These are phyloP conservation scores for Chaetoceros muelleri DNA, from an alignment of 108 stramenopile species.

Conservation along the genomic window DNA sequence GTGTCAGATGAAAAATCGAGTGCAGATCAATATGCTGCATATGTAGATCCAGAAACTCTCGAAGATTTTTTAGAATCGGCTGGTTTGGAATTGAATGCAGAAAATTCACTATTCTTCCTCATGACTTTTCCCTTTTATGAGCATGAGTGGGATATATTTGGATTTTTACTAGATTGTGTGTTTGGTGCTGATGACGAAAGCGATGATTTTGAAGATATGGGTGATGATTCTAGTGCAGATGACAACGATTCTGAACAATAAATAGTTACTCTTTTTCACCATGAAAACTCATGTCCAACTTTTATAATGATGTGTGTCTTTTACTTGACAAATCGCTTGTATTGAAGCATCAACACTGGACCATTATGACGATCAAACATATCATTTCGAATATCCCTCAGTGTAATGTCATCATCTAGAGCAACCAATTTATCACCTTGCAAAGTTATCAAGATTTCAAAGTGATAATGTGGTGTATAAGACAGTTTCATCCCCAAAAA, in stretches of 20 bases:
- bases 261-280: too few species aligned
- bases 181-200: constrained; percentile 42
- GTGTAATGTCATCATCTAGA: not conserved
- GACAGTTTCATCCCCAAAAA: not conserved
- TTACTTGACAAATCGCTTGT: not conserved
- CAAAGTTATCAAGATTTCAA: not conserved
- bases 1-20: not conserved
- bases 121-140: constrained; percentile 81
- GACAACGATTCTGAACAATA: too few species aligned
- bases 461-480: not conserved
- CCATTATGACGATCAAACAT: not conserved
- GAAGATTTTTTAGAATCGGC: constrained; percentile 27
- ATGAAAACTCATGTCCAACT: too few species aligned
- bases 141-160: constrained; percentile 74
- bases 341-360: not conserved
- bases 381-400: not conserved
- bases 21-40: constrained; percentile 47
- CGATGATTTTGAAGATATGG: constrained; percentile 18
- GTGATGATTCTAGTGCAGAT: constrained; percentile 3
- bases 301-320: too few species aligned
- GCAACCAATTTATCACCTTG: not conserved
- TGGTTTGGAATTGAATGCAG: constrained; percentile 30
- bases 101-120: constrained; percentile 48
- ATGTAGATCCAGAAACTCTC: constrained; percentile 58
- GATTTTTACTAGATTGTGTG: constrained; percentile 43